Evolutionary conservation across 108 stramenopile species (phyloP), one percentile per base, ranked within the genome.

Genomic region (Conticribra weissflogii): DNA sequence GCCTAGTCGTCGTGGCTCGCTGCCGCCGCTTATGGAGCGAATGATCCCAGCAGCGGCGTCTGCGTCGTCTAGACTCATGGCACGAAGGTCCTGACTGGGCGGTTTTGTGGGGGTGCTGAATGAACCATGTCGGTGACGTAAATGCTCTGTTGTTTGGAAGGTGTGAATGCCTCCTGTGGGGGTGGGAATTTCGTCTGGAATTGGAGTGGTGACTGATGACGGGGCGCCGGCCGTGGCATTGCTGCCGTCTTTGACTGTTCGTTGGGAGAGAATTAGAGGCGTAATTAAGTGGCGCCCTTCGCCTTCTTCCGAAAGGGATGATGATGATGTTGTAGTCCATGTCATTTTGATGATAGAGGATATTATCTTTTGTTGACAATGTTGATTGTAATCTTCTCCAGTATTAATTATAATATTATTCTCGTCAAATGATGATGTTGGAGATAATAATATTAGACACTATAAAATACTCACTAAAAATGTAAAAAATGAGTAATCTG

Each of bases 21-120:
- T 41, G 36, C 36, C 36, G 12, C 5, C 12, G 12, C 36, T 12
- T 9, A 5, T 12, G 36, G 5, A 5, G 36, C 36, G 36, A 5
- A 41, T 9, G 36, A 9, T 12, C 41, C 71, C 78, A 0, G 78
- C 78, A 0, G 71, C 78, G 5, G 58, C 50, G 28, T 79, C 71
- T 52, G 78, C 78, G 54, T 79, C 70, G 41, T 79, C 78, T 3
- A 70, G 44, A n/a, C 54, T 68, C 17, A 52, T 46, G 58, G 44
- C 54, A 1, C 27, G 41, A 17, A 30, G 44, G 44, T 58, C 56
- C 56, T 0, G 15, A 1, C 2, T 30, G 15, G 21, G 47, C 15
- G 24, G 30, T 3, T 52, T 29, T 48, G 33, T 27, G 3, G 18
- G 49, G 0, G 22, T 22, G 59, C 49, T 24, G 48, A 19, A 65